Conservation (phyloP, 176 grass and related monocot genomes). For the Avena atlantica region DNA sequence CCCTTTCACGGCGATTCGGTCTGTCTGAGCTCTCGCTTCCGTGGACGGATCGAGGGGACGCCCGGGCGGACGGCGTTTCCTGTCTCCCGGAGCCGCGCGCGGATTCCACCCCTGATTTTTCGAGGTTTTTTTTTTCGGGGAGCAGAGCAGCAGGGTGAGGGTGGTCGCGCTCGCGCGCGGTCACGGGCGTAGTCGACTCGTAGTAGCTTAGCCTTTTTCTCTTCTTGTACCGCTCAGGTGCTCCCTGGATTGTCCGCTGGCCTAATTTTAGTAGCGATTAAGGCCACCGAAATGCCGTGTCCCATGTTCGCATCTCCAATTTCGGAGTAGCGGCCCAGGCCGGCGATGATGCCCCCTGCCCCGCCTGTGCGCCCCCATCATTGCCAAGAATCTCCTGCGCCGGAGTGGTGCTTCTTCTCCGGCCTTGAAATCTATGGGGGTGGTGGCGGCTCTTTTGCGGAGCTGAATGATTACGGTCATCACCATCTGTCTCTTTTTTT, state of each 20-base stretch:
- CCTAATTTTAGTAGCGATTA: constrained; percentile 47
- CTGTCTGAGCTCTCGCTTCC: background rate
- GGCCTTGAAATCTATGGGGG: constrained; percentile 40
- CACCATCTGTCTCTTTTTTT: background rate
- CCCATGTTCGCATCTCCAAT: constrained; percentile 38
- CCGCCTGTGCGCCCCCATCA: constrained; percentile 9
- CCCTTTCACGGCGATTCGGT: constrained; percentile 25
- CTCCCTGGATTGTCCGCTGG: constrained; percentile 41
- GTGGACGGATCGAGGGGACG: background rate
- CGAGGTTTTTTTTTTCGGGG: constrained; percentile 4
- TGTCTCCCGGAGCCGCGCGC: background rate
- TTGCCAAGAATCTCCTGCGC: constrained; percentile 43
- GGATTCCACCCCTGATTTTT: background rate
- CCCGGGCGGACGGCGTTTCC: background rate
- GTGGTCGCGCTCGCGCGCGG: background rate
- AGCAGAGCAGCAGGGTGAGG: background rate
- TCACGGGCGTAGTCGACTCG: background rate
- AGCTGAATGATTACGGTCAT: constrained; percentile 48
- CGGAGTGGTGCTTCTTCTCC: constrained; percentile 6
- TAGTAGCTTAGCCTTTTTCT: background rate
- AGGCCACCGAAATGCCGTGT: constrained; percentile 31
- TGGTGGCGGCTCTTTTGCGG: constrained; percentile 7
- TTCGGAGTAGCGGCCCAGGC: constrained; percentile 25
- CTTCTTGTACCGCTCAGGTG: constrained; percentile 22
- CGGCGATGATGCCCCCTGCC: constrained; percentile 5